Evolutionary conservation across 2,329 filamentous ascomycete genomes (phyloP), one percentile per base, ranked within the genome.

Genomic region (Alternaria rosae): DNA sequence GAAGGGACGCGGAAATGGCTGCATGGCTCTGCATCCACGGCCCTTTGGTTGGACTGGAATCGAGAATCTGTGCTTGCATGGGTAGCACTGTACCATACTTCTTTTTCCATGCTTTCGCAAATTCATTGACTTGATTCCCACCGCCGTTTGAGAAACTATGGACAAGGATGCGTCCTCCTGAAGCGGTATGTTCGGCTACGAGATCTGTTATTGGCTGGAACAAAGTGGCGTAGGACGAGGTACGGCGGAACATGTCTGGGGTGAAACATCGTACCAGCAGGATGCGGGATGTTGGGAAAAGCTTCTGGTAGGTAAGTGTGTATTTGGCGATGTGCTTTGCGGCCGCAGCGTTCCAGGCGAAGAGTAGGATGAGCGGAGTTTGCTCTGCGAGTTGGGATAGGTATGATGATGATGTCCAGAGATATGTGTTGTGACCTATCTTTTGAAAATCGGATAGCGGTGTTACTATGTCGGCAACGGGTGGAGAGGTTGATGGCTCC

Each of bases 141-240:
- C 78, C 78, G 6, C 78, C 78, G 41, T 79, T 79, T 26, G 74
- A 77, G 54, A 77, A 78, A 44, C 71, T 75, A 51, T 80, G 77
- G 21, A 77, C 71, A 3, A 79, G 68, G 6, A 79, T 54, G 23
- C 73, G 59, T 8, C 74, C 72, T 3, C 73, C 72, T 23, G 25
- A 55, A 12, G 61, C 54, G 3, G 62, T 57, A 57, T 78, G 72
- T 20, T 70, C 62, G 23, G 64, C 53, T 3, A 78, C 69, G 7
- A 73, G 42, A 3, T 73, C 66, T 21, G 77, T 58, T 2, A 75
- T 77, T 13, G 77, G 75, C 3, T 56, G 53, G 4, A 74, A 61
- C 1, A 73, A 56, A 10, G 57, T 56, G 3, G 52, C 45, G 51
- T 75, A 74, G 11, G 64, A 45, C 6, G 61, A 48, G 26, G 55